Conservation (phyloP, 208 protist genomes). For the Leishmania tropica region DNA sequence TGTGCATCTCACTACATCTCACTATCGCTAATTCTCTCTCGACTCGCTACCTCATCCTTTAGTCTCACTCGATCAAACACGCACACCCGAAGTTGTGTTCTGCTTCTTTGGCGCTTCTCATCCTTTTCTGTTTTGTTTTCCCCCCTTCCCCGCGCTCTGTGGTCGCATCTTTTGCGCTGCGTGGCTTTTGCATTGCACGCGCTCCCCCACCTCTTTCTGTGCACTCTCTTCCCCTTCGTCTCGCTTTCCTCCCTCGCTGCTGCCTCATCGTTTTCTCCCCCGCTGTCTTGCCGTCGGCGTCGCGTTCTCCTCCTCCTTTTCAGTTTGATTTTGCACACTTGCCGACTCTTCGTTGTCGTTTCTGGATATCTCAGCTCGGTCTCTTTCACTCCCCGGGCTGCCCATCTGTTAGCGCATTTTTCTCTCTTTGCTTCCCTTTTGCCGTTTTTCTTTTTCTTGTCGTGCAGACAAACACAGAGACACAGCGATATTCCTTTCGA, state of each 20-base stretch:
- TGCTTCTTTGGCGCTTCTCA: neutral
- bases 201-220: neutral
- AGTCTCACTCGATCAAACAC: neutral
- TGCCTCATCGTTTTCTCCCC: neutral
- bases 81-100: neutral
- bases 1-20: conserved; percentile 10
- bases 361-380: neutral
- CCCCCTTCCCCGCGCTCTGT: neutral
- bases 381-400: neutral
- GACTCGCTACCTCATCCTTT: neutral
- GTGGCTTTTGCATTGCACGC: neutral
- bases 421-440: neutral
- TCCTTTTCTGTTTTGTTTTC: neutral
- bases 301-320: neutral
- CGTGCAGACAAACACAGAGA: neutral
- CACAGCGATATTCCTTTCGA: neutral
- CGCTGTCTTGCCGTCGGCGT: neutral
- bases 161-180: neutral
- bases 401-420: neutral
- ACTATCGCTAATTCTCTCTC: neutral
- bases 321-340: neutral
- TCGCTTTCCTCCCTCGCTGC: neutral
- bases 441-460: neutral
- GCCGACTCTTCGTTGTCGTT: neutral
- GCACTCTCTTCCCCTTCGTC: neutral